Evolutionary conservation across 116 monocot species (phyloP).

Genomic region (Dioscorea cayenensis): DNA sequence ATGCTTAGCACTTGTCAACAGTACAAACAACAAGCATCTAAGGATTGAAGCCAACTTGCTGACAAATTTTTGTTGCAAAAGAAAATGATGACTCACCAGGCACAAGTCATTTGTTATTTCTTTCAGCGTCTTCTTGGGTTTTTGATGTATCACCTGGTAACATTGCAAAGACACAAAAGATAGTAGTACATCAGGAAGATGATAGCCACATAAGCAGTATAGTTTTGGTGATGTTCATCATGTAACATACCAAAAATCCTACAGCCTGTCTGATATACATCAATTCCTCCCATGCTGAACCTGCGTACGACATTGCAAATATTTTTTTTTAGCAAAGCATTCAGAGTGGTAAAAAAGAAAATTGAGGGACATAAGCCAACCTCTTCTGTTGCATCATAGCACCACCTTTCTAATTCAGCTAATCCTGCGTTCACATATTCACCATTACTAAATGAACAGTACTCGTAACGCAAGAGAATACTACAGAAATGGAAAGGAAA

Average conservation of each 20-base stretch:
- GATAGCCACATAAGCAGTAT: background rate
- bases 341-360: background rate
- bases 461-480: slow-evolving; percentile 63
- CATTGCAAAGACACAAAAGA: background rate
- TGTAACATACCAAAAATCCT: slow-evolving; percentile 61
- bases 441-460: slow-evolving; percentile 80
- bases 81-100: slow-evolving; percentile 39
- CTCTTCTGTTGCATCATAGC: slow-evolving; percentile 61
- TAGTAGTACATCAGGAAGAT: background rate
- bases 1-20: slow-evolving; percentile 81
- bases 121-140: slow-evolving; percentile 75
- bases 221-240: background rate
- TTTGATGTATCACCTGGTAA: slow-evolving; percentile 81
- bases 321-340: background rate
- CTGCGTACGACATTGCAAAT: slow-evolving; percentile 61
- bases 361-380: slow-evolving; percentile 12
- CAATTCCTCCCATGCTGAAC: slow-evolving; percentile 86
- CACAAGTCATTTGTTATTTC: slow-evolving; percentile 91
- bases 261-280: slow-evolving; percentile 96
- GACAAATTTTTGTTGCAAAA: background rate
- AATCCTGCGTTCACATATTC: slow-evolving; percentile 69
- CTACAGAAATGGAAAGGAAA: slow-evolving; percentile 16
- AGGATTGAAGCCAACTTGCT: background rate
- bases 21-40: background rate
- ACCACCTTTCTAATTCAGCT: slow-evolving; percentile 68